Evolutionary conservation across 129 eudicot genomes (phyloP), one percentile per base, ranked within the genome.

Genomic region (Scalesia atractyloides): DNA sequence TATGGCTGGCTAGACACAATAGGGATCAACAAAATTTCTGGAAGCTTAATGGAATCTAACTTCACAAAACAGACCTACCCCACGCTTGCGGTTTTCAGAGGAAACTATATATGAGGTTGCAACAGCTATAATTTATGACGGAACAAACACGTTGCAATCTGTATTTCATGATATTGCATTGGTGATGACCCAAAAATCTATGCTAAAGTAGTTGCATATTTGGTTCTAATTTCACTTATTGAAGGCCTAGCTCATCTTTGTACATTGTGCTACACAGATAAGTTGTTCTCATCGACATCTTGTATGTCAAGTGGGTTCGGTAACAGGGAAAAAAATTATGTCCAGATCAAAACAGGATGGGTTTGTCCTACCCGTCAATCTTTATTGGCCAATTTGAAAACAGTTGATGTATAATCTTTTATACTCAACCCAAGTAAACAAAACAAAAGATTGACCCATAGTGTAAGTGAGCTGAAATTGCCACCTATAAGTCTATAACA

Each of bases 11-110:
- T n/a, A n/a, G n/a, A n/a, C n/a, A n/a, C n/a, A n/a, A n/a, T n/a
- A n/a, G n/a, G n/a, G n/a, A n/a, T n/a, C n/a, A n/a, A n/a, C n/a
- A n/a, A n/a, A 24, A 24, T 24, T 24, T 24, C 30, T 24, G 30
- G 30, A 2, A 24, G 30, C 30, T 24, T 24, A 24, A 24, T 24
- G 30, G 30, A 24, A 24, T 24, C 30, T 24, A 24, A 24, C 30
- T 24, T 24, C 30, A 24, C 51, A 48, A 68, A 79, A 76, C 92
- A 89, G 98, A 73, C 98, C 96, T 66, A 78, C 95, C 65, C 98
- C 98, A 43, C 80, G 82, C 72, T 70, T 93, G 67, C 77, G 79
- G 66, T 73, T 93, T 51, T 83, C 95, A 24, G 92, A 93, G 79
- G 96, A 93, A 75, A 56, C 60, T 34, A 76, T 68, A 70, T 81